phyloP scores from a whole-genome alignment of 345 rosid species.

The Diplotaxis tenuifolia region DNA sequence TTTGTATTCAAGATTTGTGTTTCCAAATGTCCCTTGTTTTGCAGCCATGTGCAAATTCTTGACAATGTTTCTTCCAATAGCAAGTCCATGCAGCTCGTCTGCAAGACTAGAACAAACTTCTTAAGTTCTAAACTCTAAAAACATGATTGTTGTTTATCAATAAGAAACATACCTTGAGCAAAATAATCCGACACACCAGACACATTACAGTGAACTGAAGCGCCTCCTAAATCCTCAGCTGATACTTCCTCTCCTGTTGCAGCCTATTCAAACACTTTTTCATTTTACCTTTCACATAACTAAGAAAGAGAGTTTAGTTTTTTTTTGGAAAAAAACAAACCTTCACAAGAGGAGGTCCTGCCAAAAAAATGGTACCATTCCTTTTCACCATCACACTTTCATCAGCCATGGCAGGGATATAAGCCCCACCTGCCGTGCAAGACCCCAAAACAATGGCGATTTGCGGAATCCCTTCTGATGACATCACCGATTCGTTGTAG shows the following conservation, averaged over 20 bases:
- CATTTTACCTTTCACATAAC: slow-evolving; percentile 32
- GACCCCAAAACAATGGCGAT: slow-evolving; percentile 92
- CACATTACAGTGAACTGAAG: slow-evolving; percentile 80
- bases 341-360: slow-evolving; percentile 97
- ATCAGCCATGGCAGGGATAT: slow-evolving; percentile 99
- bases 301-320: background rate
- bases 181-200: slow-evolving; percentile 96
- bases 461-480: slow-evolving; percentile 90
- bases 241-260: slow-evolving; percentile 95
- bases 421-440: slow-evolving; percentile 97
- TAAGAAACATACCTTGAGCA: slow-evolving; percentile 79
- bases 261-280: slow-evolving; percentile 64
- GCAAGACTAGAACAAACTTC: slow-evolving; percentile 37
- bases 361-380: slow-evolving; percentile 92
- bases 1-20: slow-evolving; percentile 42
- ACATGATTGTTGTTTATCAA: background rate
- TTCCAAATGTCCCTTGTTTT: slow-evolving; percentile 43
- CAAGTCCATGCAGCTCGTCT: slow-evolving; percentile 96
- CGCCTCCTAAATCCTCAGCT: slow-evolving; percentile 95
- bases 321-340: slow-evolving; percentile 42
- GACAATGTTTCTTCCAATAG: slow-evolving; percentile 84
- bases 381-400: slow-evolving; percentile 99
- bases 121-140: slow-evolving; percentile 18
- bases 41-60: slow-evolving; percentile 95
- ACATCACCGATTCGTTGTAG: slow-evolving; percentile 90